These are phyloP conservation scores for Paraglomus occultum DNA, from an alignment of 192 early-diverging fungal species.

Conservation along the genomic window DNA sequence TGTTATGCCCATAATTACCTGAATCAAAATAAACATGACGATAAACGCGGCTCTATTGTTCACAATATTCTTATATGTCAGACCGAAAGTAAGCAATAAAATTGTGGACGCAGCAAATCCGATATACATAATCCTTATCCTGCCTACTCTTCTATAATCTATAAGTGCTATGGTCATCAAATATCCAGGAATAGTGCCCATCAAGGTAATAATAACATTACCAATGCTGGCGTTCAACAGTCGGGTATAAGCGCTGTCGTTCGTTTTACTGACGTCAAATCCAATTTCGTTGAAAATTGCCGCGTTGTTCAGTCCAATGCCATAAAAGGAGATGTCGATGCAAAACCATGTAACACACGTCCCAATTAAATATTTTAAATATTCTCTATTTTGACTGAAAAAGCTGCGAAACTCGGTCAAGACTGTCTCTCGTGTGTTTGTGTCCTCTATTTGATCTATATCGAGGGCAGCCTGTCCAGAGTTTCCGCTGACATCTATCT, in stretches of 20 bases:
- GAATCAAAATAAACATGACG: conserved; percentile 19
- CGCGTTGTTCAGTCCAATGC: conserved; percentile 65
- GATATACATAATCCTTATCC: conserved; percentile 85
- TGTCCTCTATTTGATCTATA: conserved; percentile 32
- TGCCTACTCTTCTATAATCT: conserved; percentile 65
- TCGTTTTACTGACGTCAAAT: conserved; percentile 37
- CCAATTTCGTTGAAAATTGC: conserved; percentile 63
- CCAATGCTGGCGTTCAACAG: conserved; percentile 73
- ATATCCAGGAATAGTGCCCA: conserved; percentile 88
- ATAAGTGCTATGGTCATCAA: conserved; percentile 80
- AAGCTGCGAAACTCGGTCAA: conserved; percentile 52
- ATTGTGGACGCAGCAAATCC: conserved; percentile 78
- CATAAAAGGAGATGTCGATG: conserved; percentile 70
- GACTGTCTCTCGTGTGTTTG: conserved; percentile 27
- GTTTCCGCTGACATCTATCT: conserved; percentile 38
- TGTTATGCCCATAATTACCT: too few species aligned
- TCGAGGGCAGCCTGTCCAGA: conserved; percentile 36
- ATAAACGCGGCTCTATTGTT: conserved; percentile 52
- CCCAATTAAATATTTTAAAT: conserved; percentile 69
- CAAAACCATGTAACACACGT: conserved; percentile 67
- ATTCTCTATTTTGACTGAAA: conserved; percentile 61
- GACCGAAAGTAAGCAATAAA: conserved; percentile 67
- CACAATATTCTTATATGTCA: conserved; percentile 58
- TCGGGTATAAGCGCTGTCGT: conserved; percentile 37
- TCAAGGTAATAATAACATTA: conserved; percentile 83